Conservation (phyloP, 768 basidiomycete species). For the Suillus variegatus region DNA sequence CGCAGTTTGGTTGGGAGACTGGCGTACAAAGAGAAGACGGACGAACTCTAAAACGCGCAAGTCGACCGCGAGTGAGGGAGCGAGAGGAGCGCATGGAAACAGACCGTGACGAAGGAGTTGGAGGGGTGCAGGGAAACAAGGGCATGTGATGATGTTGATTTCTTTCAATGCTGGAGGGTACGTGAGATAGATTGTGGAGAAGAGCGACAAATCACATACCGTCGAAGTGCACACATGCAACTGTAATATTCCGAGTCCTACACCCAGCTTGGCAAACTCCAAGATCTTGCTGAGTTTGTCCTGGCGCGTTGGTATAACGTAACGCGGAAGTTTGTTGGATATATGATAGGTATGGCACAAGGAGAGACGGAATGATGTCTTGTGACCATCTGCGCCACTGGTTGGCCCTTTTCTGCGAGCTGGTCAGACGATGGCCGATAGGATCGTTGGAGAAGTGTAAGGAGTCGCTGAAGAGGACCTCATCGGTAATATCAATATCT, state of each 20-base stretch:
- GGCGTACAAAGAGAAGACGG: conserved; percentile 11
- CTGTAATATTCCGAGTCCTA: not conserved
- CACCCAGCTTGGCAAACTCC: not conserved
- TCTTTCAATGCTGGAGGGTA: conserved; percentile 8
- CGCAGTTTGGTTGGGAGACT: conserved; percentile 18
- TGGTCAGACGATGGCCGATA: not conserved
- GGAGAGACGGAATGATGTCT: not conserved
- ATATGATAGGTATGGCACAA: not conserved
- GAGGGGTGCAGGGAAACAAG: conserved; percentile 17
- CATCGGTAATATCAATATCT: not conserved
- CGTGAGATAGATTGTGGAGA: not conserved
- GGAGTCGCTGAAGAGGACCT: not conserved
- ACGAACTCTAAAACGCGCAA: conserved; percentile 32
- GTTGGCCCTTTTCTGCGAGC: conserved; percentile 3
- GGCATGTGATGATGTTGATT: conserved; percentile 11
- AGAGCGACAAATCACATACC: not conserved
- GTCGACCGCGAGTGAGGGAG: conserved; percentile 34
- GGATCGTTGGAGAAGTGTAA: not conserved
- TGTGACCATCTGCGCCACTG: conserved; percentile 1
- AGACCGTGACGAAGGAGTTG: conserved; percentile 27
- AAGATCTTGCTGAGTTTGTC: not conserved
- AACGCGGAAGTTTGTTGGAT: not conserved
- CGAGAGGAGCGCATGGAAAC: conserved; percentile 21
- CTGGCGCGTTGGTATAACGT: not conserved
- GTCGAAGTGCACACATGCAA: conserved; percentile 3